These are phyloP conservation scores for Curvularia eragrostidis DNA, from an alignment of 2,329 filamentous ascomycete species.

Conservation along the genomic window DNA sequence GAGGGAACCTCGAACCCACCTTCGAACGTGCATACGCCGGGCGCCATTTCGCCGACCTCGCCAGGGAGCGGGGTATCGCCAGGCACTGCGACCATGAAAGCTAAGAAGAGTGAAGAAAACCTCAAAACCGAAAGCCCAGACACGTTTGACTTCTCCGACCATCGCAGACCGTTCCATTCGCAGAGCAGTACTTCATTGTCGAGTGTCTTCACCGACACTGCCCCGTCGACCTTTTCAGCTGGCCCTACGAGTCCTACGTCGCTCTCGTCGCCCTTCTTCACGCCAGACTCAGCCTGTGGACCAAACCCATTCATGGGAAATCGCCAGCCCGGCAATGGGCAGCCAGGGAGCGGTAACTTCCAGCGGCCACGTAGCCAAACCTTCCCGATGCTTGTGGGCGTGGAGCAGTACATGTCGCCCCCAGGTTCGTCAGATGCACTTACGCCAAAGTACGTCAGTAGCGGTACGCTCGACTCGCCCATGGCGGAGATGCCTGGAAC, in stretches of 20 bases:
- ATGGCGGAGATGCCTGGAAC: constrained; percentile 54
- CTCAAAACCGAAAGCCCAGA: constrained; percentile 64
- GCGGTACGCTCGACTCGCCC: constrained; percentile 59
- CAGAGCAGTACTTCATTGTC: constrained; percentile 71
- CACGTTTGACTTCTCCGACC: constrained; percentile 65
- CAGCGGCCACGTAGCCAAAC: constrained; percentile 87
- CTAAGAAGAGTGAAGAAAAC: constrained; percentile 72
- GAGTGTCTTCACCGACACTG: constrained; percentile 70
- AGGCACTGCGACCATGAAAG: constrained; percentile 69
- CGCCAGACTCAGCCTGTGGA: constrained; percentile 71
- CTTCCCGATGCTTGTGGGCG: constrained; percentile 72
- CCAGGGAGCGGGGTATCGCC: constrained; percentile 70
- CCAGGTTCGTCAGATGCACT: constrained; percentile 60
- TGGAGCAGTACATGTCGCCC: constrained; percentile 65
- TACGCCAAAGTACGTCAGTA: constrained; percentile 60
- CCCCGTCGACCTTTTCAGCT: constrained; percentile 71
- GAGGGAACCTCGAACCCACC: constrained; percentile 66
- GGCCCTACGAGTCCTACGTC: constrained; percentile 76
- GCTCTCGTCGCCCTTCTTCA: constrained; percentile 77
- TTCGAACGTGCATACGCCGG: constrained; percentile 68
- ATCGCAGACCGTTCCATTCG: constrained; percentile 70
- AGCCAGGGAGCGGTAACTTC: constrained; percentile 61
- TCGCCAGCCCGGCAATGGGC: constrained; percentile 56
- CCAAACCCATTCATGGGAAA: constrained; percentile 67
- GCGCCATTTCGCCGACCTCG: constrained; percentile 74